phyloP scores from a whole-genome alignment of 306 rosid genomes.

The Crotalaria pallida region DNA sequence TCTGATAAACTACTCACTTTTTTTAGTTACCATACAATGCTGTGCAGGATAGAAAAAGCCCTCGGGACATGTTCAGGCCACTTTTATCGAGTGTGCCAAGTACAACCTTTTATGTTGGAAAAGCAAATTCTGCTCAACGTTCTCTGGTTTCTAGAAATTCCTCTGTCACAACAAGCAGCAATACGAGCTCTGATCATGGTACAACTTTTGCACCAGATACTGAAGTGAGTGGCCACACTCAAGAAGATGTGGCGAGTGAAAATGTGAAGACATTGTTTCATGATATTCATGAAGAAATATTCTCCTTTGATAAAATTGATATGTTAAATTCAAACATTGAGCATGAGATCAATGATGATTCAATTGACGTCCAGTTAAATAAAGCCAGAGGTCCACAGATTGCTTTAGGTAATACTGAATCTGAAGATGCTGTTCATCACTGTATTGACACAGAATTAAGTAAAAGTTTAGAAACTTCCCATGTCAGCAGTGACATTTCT shows the following conservation, averaged over 20 bases:
- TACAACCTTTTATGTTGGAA: slow-evolving; percentile 63
- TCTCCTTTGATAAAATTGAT: slow-evolving; percentile 70
- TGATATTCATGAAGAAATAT: slow-evolving; percentile 61
- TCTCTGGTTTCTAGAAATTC: slow-evolving; percentile 76
- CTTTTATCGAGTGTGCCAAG: slow-evolving; percentile 89
- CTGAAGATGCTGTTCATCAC: slow-evolving; percentile 29
- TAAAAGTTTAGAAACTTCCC: slow-evolving; percentile 39
- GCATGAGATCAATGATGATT: slow-evolving; percentile 29
- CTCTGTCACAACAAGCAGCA: slow-evolving; percentile 82
- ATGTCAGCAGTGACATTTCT: slow-evolving; percentile 31
- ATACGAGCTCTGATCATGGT: slow-evolving; percentile 73
- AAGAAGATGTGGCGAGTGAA: slow-evolving; percentile 51
- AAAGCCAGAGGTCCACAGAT: slow-evolving; percentile 27
- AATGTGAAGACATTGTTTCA: slow-evolving; percentile 42
- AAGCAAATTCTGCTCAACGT: slow-evolving; percentile 51
- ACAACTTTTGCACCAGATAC: slow-evolving; percentile 47
- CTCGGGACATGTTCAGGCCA: slow-evolving; percentile 87
- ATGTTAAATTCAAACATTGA: slow-evolving; percentile 34
- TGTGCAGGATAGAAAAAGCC: slow-evolving; percentile 73
- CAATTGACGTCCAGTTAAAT: slow-evolving; percentile 23
- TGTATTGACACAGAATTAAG: slow-evolving; percentile 17
- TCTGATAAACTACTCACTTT: slow-evolving; percentile 5
- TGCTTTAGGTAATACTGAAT: slow-evolving; percentile 24
- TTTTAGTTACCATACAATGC: neutral
- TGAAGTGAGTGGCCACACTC: slow-evolving; percentile 64